Percentiles rank a stretch among this genome's conserved stretches.
Evolutionary conservation across 2,329 filamentous ascomycete genomes (phyloP).

Genomic region (Davidsoniella neocaledoniae): DNA sequence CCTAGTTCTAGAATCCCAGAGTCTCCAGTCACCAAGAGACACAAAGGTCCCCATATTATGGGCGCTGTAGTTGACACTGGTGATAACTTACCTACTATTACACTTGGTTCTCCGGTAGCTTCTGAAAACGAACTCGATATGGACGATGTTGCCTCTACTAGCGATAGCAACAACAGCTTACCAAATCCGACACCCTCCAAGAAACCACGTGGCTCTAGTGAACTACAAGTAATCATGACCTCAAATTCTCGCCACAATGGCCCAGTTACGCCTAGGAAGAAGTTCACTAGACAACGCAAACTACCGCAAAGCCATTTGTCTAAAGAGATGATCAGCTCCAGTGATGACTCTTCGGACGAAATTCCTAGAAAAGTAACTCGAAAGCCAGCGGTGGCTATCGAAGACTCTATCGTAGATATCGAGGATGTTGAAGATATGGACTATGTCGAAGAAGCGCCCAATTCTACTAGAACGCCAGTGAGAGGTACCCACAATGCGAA

Average conservation of each 20-base stretch:
- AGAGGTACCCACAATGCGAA: background rate
- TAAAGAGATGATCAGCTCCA: background rate
- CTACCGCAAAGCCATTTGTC: background rate
- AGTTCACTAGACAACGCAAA: background rate
- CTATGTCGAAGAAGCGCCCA: background rate
- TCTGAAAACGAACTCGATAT: background rate
- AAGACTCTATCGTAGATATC: too few relatives aligned
- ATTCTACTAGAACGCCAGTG: background rate
- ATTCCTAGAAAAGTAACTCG: background rate
- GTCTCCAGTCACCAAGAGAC: background rate
- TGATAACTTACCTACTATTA: background rate
- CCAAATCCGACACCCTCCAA: too few relatives aligned
- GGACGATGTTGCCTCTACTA: background rate
- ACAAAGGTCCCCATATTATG: background rate
- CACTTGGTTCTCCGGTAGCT: slow-evolving; percentile 1
- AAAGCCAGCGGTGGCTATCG: too few relatives aligned
- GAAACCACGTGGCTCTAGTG: too few relatives aligned
- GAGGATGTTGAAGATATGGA: background rate
- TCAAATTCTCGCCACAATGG: too few relatives aligned
- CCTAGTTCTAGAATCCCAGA: background rate
- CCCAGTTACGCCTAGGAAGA: background rate
- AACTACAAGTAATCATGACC: too few relatives aligned
- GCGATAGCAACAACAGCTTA: too few relatives aligned
- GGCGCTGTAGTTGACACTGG: too few relatives aligned
- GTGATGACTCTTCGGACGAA: slow-evolving; percentile 3